A percentile compares a stretch with the other conserved stretches of the same genome.
phyloP scores from a whole-genome alignment of 371 early-diverging fungal genomes.

The Mortierella polycephala region DNA sequence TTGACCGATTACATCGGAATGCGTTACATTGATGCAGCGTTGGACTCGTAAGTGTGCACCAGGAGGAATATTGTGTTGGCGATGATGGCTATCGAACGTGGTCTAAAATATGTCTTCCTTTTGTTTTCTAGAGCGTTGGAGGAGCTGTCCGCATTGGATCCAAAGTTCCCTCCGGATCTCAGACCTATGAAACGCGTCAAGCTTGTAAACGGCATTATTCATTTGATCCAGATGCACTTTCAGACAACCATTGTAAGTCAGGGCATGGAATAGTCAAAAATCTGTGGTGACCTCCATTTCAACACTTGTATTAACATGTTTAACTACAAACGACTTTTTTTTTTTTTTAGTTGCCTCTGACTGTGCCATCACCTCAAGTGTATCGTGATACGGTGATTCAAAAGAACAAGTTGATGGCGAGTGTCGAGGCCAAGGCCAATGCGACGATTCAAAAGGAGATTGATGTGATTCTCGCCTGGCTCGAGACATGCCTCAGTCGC shows the following conservation, averaged over 20 bases:
- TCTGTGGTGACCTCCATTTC: neutral
- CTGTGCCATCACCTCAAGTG: slow-evolving; percentile 79
- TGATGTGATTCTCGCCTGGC: slow-evolving; percentile 69
- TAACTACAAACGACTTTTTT: neutral
- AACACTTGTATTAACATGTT: neutral
- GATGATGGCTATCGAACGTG: neutral
- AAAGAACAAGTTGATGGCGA: slow-evolving; percentile 89
- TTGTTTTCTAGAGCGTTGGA: slow-evolving; percentile 73
- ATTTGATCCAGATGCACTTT: slow-evolving; percentile 91
- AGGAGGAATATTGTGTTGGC: neutral
- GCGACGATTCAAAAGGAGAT: slow-evolving; percentile 81
- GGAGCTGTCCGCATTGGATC: slow-evolving; percentile 67
- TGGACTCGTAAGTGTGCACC: slow-evolving; percentile 75
- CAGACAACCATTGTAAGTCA: slow-evolving; percentile 81
- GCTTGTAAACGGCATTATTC: slow-evolving; percentile 75
- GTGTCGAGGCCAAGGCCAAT: slow-evolving; percentile 83
- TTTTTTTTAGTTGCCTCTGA: slow-evolving; percentile 72
- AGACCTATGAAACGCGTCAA: slow-evolving; percentile 75
- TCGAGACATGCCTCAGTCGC: slow-evolving; percentile 66
- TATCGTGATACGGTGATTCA: slow-evolving; percentile 85
- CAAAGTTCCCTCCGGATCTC: slow-evolving; percentile 79
- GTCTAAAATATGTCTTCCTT: neutral
- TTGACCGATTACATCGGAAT: slow-evolving; percentile 81
- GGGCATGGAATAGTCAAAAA: no score
- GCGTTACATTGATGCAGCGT: slow-evolving; percentile 81